These are phyloP conservation scores for Naganishia antarctica DNA, from an alignment of 768 basidiomycete species.

Conservation along the genomic window DNA sequence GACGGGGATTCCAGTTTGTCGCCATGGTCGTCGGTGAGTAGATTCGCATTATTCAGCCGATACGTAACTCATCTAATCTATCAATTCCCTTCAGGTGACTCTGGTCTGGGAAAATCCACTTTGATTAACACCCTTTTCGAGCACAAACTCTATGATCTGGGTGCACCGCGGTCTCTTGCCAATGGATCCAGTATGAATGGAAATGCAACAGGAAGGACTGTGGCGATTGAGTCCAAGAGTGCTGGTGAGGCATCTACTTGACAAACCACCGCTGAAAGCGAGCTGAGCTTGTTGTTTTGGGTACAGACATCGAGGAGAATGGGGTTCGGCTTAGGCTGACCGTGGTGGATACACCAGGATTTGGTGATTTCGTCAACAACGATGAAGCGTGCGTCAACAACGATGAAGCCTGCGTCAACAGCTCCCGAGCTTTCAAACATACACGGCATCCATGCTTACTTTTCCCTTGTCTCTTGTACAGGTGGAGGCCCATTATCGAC, in stretches of 20 bases:
- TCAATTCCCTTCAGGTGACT: conserved; percentile 56
- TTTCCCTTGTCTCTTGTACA: conserved; percentile 15
- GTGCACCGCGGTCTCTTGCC: conserved; percentile 64
- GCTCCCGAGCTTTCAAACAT: too few species aligned
- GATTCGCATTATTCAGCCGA: conserved; percentile 29
- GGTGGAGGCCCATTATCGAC: conserved; percentile 94
- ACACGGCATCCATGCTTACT: too few species aligned
- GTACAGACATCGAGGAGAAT: conserved; percentile 92
- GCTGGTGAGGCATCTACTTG: conserved; percentile 63
- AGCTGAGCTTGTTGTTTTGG: background rate
- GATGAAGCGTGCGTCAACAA: conserved; percentile 62
- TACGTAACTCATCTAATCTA: background rate
- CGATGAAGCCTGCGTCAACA: too few species aligned
- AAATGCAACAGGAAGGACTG: conserved; percentile 82
- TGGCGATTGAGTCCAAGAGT: conserved; percentile 95
- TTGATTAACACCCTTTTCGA: conserved; percentile 99
- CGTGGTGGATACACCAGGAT: conserved; percentile 97
- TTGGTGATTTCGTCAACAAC: conserved; percentile 99
- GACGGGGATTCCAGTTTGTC: conserved; percentile 86
- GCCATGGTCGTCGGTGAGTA: conserved; percentile 95
- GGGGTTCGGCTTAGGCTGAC: conserved; percentile 75
- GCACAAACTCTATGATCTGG: conserved; percentile 79
- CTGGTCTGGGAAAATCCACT: conserved; percentile 93
- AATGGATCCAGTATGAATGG: conserved; percentile 48
- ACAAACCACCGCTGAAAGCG: background rate